Evolutionary conservation across 768 basidiomycete species (phyloP), one percentile per base, ranked within the genome.

Genomic region (Podaxis rugospora): DNA sequence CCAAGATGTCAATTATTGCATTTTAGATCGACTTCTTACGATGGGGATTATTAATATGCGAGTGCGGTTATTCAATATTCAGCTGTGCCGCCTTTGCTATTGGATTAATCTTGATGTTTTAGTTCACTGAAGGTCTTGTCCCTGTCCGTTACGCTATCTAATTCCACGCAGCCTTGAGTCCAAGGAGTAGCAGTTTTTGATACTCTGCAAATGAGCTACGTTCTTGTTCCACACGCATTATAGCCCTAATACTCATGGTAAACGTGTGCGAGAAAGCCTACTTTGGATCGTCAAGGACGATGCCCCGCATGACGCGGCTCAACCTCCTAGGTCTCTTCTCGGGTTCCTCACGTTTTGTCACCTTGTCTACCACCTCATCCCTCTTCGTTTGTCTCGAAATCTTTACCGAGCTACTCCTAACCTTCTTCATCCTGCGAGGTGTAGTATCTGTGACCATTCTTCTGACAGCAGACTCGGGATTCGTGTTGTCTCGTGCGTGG

Each of bases 181-280:
- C 32, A 32, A 32, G 32, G 32, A 32, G 32, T 9, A 32, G 2
- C 2, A 5, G 2, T 32, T 32, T 32, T 32, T 32, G 7, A 32
- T 14, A 49, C 27, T 49, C 2, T 18, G 23, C 21, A 49, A 25
- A 23, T 14, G 23, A 14, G 21, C 47, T 21, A 49, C 42, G 9
- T 44, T 18, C 9, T 7, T 18, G 14, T 44, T 44, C 14, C 42
- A 14, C 27, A 21, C 14, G 13, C 40, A 13, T 6, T 2, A 69
- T 76, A 40, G 18, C 14, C 9, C 23, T 13, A 11, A 10, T 27
- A 36, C 16, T 5, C 37, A 25, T 25, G 13, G 11, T 3, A 50
- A 23, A 35, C 23, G 14, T 42, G 27, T 9, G 18, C 18, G 25
- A 46, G 5, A 49, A 25, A 27, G 21, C 18, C 55, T 49, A 50